Base-by-base conservation (phyloP, 192 early-diverging fungal genomes). In the Radiomyces spectabilis region DNA sequence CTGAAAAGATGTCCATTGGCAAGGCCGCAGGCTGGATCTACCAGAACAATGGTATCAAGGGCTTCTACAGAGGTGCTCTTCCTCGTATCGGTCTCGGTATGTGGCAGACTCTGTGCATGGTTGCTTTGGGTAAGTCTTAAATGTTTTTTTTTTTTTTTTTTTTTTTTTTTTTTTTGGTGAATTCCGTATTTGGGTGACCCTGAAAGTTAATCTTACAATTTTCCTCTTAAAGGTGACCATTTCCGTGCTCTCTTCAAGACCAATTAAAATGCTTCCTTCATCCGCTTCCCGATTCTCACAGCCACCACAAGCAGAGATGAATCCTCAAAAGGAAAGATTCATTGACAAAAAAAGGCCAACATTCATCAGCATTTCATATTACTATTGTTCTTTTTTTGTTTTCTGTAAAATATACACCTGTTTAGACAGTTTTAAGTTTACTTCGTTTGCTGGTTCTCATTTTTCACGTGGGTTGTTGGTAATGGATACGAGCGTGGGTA, bases 41-140 rank as follows among this genome's bases (percentile, higher is more conserved):
- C 78, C 61, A 86, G 65, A 85, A 91, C 40, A 95, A 86, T 57
- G 96, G 96, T 8, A 34, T 94, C 39, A 71, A 81, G 52, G 96
- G 96, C 18, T 97, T 98, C 62, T 98, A 95, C 76, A 78, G 88
- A 52, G 89, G 91, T 27, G 83, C 86, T 29, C 80, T 87, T 6
- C 91, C 88, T 24, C 77, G 88, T 22, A 78, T 91, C 55, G 84
- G 85, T 40, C 67, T 90, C 41, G 85, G 84, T 54, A 77, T 87
- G 61, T 89, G 86, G 73, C 79, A 87, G 44, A 89, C 87, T n/a
- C 73, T 98, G 41, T 94, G 91, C 79, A 98, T 98, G 92, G 95
- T 98, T 29, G 57, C 65, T 5, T 77, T 82, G 29, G 85, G 85
- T 65, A 63, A 69, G 51, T 48, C 2, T 2, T 10, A 43, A 41